Evolutionary conservation across 73 alveolate genomes (phyloP).

Genomic region (Paramecium sonneborni): DNA sequence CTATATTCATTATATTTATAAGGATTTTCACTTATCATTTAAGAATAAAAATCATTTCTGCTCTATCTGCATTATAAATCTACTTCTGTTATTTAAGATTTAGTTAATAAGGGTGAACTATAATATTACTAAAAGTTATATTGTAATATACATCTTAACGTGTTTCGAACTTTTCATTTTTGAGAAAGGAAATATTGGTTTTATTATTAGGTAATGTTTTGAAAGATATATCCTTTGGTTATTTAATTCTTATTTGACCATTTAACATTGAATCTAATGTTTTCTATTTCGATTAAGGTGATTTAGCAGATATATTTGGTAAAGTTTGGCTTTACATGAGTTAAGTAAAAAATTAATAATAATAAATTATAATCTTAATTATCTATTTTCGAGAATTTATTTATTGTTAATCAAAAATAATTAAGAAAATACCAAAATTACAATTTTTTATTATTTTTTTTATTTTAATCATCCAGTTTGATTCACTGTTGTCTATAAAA

Average conservation of each 20-base stretch:
- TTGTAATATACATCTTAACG: neutral
- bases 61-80: neutral
- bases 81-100: constrained; percentile 7
- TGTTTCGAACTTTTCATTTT: neutral
- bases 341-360: neutral
- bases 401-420: neutral
- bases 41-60: constrained; percentile 41
- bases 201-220: constrained; percentile 6
- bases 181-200: constrained; percentile 27
- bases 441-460: too few species aligned
- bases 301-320: constrained; percentile 1
- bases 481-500: too few species aligned
- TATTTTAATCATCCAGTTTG: too few species aligned
- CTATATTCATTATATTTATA: neutral
- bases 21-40: constrained; percentile 47
- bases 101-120: constrained; percentile 33
- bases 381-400: neutral
- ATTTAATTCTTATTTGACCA: neutral
- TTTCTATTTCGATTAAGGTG: neutral
- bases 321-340: neutral
- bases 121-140: neutral
- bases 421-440: too few species aligned
- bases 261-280: neutral
- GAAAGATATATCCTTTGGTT: neutral
- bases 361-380: neutral